Percentiles rank a stretch among this genome's conserved stretches.
phyloP scores from a whole-genome alignment of 164 flowering plant genomes.

The Buxus sempervirens region DNA sequence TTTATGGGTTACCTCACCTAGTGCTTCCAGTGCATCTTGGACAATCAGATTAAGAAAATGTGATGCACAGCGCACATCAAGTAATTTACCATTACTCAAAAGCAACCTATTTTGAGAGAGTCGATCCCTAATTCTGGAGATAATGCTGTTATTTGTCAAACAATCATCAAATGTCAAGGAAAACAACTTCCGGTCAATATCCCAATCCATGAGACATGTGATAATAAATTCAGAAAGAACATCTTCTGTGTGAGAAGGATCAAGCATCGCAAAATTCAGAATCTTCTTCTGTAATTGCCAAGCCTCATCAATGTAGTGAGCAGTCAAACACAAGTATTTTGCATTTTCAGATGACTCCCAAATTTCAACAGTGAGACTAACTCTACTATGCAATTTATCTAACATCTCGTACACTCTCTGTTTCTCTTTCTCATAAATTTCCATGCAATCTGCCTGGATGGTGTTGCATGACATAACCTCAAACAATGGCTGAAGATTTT shows the following conservation, averaged over 20 bases:
- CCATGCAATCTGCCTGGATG: conserved; percentile 50
- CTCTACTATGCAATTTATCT: conserved; percentile 64
- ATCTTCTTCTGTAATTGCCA: no score
- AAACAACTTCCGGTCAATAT: conserved; percentile 62
- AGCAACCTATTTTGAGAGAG: conserved; percentile 48
- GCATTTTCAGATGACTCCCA: conserved; percentile 58
- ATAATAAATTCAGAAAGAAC: conserved; percentile 49
- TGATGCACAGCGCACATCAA: conserved; percentile 57
- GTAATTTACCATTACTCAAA: conserved; percentile 42
- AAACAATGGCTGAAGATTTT: no score
- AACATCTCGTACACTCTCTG: no score
- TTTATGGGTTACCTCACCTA: conserved; percentile 41
- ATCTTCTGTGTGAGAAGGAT: no score
- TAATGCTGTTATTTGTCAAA: conserved; percentile 40
- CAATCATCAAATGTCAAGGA: conserved; percentile 55
- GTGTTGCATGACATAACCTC: conserved; percentile 29
- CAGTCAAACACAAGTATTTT: conserved; percentile 53
- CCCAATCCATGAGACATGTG: conserved; percentile 66
- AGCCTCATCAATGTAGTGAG: conserved; percentile 61
- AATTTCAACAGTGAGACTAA: conserved; percentile 54
- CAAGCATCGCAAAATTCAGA: no score
- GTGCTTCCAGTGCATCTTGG: conserved; percentile 53
- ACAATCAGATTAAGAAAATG: conserved; percentile 48
- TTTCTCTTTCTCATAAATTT: conserved; percentile 71
- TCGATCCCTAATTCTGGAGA: conserved; percentile 44